Conservation (phyloP, 768 basidiomycete genomes). For the Suillus plorans region DNA sequence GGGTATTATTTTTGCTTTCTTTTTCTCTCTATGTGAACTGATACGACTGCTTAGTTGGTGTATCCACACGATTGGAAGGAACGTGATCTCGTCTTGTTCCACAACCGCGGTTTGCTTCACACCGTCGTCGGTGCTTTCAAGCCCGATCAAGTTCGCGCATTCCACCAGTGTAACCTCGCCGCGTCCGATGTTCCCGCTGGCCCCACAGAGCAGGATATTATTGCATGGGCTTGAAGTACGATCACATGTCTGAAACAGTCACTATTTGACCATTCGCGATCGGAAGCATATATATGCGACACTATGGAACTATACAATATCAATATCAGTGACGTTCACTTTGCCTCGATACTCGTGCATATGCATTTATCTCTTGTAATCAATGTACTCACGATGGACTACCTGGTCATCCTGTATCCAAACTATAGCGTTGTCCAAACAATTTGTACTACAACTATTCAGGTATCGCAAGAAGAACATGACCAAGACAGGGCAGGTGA, state of each 20-base stretch:
- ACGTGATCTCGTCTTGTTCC: conserved; percentile 66
- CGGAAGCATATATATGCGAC: background rate
- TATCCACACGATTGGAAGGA: conserved; percentile 88
- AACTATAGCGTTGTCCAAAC: conserved; percentile 23
- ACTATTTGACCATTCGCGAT: background rate
- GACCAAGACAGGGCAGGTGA: conserved; percentile 22
- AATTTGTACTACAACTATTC: conserved; percentile 37
- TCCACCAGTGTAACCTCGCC: conserved; percentile 61
- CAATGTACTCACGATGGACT: background rate
- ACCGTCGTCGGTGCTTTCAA: conserved; percentile 66
- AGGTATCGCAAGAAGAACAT: conserved; percentile 35
- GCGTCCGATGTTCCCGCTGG: conserved; percentile 50
- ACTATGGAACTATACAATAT: background rate
- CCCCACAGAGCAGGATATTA: conserved; percentile 45
- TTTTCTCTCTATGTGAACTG: background rate
- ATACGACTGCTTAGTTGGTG: conserved; percentile 49
- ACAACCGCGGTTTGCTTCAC: conserved; percentile 70
- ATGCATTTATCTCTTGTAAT: background rate
- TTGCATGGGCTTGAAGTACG: conserved; percentile 37
- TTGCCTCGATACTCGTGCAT: background rate
- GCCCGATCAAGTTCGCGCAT: conserved; percentile 45
- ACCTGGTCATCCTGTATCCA: conserved; percentile 5
- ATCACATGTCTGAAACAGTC: background rate
- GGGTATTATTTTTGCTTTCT: conserved; percentile 33
- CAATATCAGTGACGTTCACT: background rate